Conservation (phyloP, 768 basidiomycete species). For the Artomyces pyxidatus region DNA sequence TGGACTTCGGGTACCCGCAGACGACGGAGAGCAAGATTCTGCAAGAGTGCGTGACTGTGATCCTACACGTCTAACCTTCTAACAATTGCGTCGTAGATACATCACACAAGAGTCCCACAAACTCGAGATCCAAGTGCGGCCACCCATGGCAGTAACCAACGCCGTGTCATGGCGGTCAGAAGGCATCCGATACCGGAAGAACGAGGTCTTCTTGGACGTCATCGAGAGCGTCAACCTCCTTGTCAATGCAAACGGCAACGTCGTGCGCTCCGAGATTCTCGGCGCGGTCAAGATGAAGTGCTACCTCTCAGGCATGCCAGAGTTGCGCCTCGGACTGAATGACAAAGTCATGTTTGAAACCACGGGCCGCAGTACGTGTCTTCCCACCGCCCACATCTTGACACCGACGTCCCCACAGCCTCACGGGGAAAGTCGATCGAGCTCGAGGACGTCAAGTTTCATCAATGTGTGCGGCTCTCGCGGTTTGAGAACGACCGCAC, state of each 20-base stretch:
- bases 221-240: constrained; percentile 96
- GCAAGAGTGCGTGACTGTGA: constrained; percentile 56
- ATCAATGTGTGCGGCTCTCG: constrained; percentile 95
- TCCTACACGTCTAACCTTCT: not conserved
- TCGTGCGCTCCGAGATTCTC: constrained; percentile 93
- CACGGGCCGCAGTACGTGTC: constrained; percentile 80
- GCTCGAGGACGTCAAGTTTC: constrained; percentile 99
- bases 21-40: constrained; percentile 99
- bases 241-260: constrained; percentile 94
- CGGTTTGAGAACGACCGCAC: constrained; percentile 98
- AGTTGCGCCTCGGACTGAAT: constrained; percentile 89
- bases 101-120: constrained; percentile 99
- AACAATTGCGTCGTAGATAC: constrained; percentile 44
- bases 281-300: constrained; percentile 99
- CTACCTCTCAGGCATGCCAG: constrained; percentile 99
- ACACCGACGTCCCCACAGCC: constrained; percentile 27
- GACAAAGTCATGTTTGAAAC: constrained; percentile 99
- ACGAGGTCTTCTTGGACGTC: constrained; percentile 98
- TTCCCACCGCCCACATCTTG: not conserved
- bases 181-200: constrained; percentile 95
- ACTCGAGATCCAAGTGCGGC: constrained; percentile 75
- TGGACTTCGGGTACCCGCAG: constrained; percentile 99
- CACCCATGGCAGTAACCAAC: constrained; percentile 96
- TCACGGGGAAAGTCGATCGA: constrained; percentile 96
- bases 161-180: constrained; percentile 98